Evolutionary conservation across 2,329 filamentous ascomycete species (phyloP), one percentile per base, ranked within the genome.

Genomic region (Thermothelomyces thermophilus): DNA sequence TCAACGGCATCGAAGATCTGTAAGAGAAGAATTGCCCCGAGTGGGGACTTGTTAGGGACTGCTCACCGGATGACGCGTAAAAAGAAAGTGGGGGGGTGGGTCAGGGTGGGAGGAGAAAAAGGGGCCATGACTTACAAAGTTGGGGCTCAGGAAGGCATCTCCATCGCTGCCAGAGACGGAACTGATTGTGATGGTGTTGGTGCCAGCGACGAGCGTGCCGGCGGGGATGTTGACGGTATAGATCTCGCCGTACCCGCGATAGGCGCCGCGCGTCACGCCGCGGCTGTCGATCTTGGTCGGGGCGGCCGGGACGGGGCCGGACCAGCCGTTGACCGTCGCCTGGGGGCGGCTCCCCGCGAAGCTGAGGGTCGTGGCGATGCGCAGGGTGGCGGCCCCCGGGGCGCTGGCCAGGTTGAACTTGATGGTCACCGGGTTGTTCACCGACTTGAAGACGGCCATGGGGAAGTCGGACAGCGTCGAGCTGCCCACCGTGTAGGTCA

Each of bases 241-340:
- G 5, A 84, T 73, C 57, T 86, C 82, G 4, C 81, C 81, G 46
- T 72, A 68, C 0, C 82, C 82, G 7, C 80, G 70, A 59, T 85
- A 86, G 0, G 80, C 80, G 10, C 82, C 83, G 11, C 83, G 71
- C 0, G 82, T 86, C 2, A 86, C 73, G 11, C 82, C 82, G 14
- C 82, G 73, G 4, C 76, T 82, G 61, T 85, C 74, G 42, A 86
- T 79, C 65, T 83, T 82, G 9, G 69, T 73, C 0, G 82, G 82
- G 0, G 79, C 77, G 2, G 70, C 62, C 1, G 78, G 79, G 0
- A 70, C 68, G 0, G 70, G 53, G 1, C 70, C 72, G 9, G 62
- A 69, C 64, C 73, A 83, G 33, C 67, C 68, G 58, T 84, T 84
- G 42, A 84, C 70, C n/a, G 64, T 71, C 10, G 73, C 74, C 35